A percentile compares a stretch with the other conserved stretches of the same genome.
phyloP scores from a whole-genome alignment of 257 asterid species.

The Eucommia ulmoides region DNA sequence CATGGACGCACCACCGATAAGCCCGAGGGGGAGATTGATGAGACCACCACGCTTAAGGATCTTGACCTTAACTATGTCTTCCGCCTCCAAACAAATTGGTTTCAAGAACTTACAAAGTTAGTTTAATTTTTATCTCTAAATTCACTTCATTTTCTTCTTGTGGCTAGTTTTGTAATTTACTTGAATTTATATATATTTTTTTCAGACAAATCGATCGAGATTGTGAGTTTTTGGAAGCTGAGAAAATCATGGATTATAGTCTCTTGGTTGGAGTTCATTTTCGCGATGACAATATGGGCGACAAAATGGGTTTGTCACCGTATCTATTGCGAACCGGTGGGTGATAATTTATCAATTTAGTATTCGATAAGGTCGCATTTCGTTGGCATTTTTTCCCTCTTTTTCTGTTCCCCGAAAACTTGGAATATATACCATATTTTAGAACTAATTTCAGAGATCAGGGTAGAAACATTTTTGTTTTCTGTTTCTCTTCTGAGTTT shows the following conservation, averaged over 20 bases:
- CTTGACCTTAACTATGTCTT: conserved; percentile 63
- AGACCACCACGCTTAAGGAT: conserved; percentile 77
- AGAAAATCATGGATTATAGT: conserved; percentile 81
- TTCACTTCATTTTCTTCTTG: not conserved
- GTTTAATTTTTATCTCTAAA: conserved; percentile 5
- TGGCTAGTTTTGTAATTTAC: conserved; percentile 1
- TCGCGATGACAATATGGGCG: conserved; percentile 42
- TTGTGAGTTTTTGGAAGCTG: conserved; percentile 77
- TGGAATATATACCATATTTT: too few species aligned
- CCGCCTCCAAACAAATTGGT: conserved; percentile 47
- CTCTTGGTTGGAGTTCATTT: conserved; percentile 77
- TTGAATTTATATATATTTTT: not conserved
- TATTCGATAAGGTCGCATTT: too few species aligned
- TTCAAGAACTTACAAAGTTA: conserved; percentile 64
- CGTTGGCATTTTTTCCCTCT: not conserved
- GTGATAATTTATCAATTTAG: too few species aligned
- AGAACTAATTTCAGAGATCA: too few species aligned
- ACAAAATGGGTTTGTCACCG: conserved; percentile 35
- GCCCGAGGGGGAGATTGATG: conserved; percentile 56
- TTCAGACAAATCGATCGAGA: conserved; percentile 65
- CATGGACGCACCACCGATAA: conserved; percentile 69
- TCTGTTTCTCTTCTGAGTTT: too few species aligned
- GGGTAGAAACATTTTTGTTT: too few species aligned
- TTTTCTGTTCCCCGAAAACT: too few species aligned
- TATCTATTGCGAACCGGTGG: not conserved